These are phyloP conservation scores for Teratosphaeria nubilosa DNA, from an alignment of 2,329 filamentous ascomycete species.

Conservation along the genomic window DNA sequence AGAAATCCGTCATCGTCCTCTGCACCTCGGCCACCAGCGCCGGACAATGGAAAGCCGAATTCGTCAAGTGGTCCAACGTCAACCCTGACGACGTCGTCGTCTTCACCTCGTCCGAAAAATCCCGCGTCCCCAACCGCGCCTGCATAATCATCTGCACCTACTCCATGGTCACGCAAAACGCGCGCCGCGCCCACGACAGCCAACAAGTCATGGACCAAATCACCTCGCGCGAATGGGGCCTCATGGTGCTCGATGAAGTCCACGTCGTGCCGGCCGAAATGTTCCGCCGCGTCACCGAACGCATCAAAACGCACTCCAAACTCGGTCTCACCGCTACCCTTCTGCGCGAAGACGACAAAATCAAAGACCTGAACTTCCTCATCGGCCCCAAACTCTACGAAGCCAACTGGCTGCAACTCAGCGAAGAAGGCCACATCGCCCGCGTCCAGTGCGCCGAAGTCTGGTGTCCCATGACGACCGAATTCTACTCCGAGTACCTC, in stretches of 20 bases:
- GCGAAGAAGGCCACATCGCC: conserved; percentile 92
- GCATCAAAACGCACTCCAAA: conserved; percentile 91
- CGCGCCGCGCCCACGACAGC: conserved; percentile 80
- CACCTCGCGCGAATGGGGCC: conserved; percentile 80
- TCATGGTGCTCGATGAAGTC: conserved; percentile 95
- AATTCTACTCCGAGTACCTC: conserved; percentile 94
- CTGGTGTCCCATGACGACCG: conserved; percentile 98
- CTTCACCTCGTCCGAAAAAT: conserved; percentile 90
- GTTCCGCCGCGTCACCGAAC: conserved; percentile 86
- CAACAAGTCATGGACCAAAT: conserved; percentile 98
- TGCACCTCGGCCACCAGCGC: conserved; percentile 98
- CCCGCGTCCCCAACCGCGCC: conserved; percentile 73
- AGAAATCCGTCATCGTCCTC: conserved; percentile 89
- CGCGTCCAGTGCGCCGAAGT: conserved; percentile 97
- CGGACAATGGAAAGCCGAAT: conserved; percentile 92
- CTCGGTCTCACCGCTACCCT: conserved; percentile 88
- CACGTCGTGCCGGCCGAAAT: conserved; percentile 96
- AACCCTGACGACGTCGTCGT: conserved; percentile 86
- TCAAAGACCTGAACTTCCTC: conserved; percentile 90
- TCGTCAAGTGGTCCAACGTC: conserved; percentile 98
- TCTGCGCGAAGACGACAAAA: conserved; percentile 95
- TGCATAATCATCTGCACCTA: conserved; percentile 97
- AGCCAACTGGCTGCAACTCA: conserved; percentile 98
- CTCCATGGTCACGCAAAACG: conserved; percentile 92
- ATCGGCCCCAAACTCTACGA: conserved; percentile 97